A percentile compares a stretch with the other conserved stretches of the same genome.
Evolutionary conservation across 495 filamentous ascomycete genomes (phyloP).

Genomic region (Talaromyces proteolyticus): DNA sequence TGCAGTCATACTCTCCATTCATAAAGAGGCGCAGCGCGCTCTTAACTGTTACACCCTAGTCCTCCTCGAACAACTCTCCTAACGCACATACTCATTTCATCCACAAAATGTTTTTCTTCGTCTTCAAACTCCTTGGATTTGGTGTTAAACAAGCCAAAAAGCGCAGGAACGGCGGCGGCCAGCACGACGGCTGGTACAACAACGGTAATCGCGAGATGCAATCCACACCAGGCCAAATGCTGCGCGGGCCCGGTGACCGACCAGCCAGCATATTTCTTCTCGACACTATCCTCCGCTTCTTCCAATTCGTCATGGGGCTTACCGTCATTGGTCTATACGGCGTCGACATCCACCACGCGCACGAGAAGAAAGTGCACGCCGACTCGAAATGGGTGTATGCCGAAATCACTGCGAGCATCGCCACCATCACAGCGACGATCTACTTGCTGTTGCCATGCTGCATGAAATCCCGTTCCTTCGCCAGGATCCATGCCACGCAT

Average conservation of each 20-base stretch:
- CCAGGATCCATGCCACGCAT: background rate
- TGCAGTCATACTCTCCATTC: too few relatives aligned
- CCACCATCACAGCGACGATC: conserved; percentile 53
- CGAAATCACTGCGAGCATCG: conserved; percentile 54
- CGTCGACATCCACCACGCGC: conserved; percentile 55
- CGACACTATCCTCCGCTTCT: conserved; percentile 52
- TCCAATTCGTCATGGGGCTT: conserved; percentile 68
- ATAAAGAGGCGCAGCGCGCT: too few relatives aligned
- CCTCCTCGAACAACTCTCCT: background rate
- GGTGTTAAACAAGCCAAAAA: conserved; percentile 7
- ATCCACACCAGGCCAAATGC: too few relatives aligned
- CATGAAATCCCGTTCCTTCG: conserved; percentile 26
- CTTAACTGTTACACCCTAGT: too few relatives aligned
- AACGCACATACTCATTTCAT: background rate
- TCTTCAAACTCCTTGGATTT: conserved; percentile 22
- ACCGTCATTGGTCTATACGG: conserved; percentile 77
- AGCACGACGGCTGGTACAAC: background rate
- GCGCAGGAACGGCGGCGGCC: background rate
- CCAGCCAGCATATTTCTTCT: conserved; percentile 8
- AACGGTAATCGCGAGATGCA: background rate
- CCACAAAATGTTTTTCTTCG: conserved; percentile 24
- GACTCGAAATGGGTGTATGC: conserved; percentile 77
- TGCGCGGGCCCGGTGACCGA: background rate
- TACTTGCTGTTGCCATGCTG: conserved; percentile 55
- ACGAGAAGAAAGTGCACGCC: conserved; percentile 37